Evolutionary conservation across 2,329 filamentous ascomycete genomes (phyloP).

Genomic region (Cytospora mali): DNA sequence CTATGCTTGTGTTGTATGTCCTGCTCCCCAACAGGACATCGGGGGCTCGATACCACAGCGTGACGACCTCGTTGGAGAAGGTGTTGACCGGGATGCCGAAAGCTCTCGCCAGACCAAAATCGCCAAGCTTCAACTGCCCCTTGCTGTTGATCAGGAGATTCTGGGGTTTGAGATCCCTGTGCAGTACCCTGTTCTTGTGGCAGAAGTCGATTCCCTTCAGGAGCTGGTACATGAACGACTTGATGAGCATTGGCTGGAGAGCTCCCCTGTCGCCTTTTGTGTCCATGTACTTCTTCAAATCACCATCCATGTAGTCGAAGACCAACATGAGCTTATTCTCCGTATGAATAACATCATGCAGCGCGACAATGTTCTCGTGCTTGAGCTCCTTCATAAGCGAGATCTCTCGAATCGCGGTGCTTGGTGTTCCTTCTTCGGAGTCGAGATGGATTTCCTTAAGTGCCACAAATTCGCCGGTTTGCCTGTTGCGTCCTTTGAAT

Average conservation of each 20-base stretch:
- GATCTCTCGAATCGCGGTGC: slow-evolving; percentile 96
- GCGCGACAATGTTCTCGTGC: slow-evolving; percentile 95
- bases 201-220: slow-evolving; percentile 96
- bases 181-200: slow-evolving; percentile 94
- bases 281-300: slow-evolving; percentile 99
- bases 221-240: slow-evolving; percentile 98
- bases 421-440: slow-evolving; percentile 96
- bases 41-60: slow-evolving; percentile 94
- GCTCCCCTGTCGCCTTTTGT: slow-evolving; percentile 85
- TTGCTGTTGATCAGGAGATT: slow-evolving; percentile 95
- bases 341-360: slow-evolving; percentile 98
- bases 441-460: slow-evolving; percentile 99
- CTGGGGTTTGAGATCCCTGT: slow-evolving; percentile 94
- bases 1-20: slow-evolving; percentile 99
- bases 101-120: slow-evolving; percentile 90
- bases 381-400: slow-evolving; percentile 99
- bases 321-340: slow-evolving; percentile 99
- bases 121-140: slow-evolving; percentile 86
- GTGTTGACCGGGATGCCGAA: slow-evolving; percentile 98
- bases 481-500: slow-evolving; percentile 93
- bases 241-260: slow-evolving; percentile 87
- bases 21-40: slow-evolving; percentile 92
- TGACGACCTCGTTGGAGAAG: slow-evolving; percentile 97
- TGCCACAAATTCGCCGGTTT: slow-evolving; percentile 94
- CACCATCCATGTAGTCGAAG: slow-evolving; percentile 98